phyloP scores from a whole-genome alignment of 495 filamentous ascomycete genomes.

The Neurospora sp. region DNA sequence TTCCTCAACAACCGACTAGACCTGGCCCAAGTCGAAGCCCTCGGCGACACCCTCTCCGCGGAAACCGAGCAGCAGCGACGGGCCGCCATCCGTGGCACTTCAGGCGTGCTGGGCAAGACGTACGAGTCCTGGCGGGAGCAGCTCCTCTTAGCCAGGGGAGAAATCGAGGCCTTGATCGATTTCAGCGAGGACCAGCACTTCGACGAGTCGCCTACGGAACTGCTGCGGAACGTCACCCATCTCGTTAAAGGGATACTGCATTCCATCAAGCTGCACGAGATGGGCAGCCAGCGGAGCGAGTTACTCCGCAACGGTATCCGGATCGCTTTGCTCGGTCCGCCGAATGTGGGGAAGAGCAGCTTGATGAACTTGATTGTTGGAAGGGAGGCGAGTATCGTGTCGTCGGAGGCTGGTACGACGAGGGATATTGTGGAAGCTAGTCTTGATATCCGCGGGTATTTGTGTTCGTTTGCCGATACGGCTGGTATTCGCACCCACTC shows the following conservation, averaged over 20 bases:
- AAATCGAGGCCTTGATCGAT: constrained; percentile 92
- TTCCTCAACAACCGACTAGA: constrained; percentile 81
- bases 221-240: constrained; percentile 55
- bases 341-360: constrained; percentile 93
- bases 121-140: constrained; percentile 79
- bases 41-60: constrained; percentile 75
- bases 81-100: constrained; percentile 69
- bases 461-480: constrained; percentile 84
- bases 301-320: constrained; percentile 76
- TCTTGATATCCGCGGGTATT: constrained; percentile 80
- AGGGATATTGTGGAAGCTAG: constrained; percentile 89
- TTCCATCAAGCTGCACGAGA: constrained; percentile 56
- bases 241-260: constrained; percentile 50
- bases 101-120: constrained; percentile 55
- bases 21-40: constrained; percentile 86
- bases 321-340: constrained; percentile 77
- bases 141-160: constrained; percentile 72
- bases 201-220: constrained; percentile 68
- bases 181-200: constrained; percentile 97
- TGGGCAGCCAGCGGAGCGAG: constrained; percentile 74
- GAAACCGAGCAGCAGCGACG: constrained; percentile 91
- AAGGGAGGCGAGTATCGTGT: constrained; percentile 89
- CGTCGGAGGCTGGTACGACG: constrained; percentile 82
- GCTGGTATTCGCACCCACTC: constrained; percentile 58
- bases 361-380: constrained; percentile 87